phyloP scores from a whole-genome alignment of 1,284 basidiomycete genomes.

The Leccinum fuscescens region DNA sequence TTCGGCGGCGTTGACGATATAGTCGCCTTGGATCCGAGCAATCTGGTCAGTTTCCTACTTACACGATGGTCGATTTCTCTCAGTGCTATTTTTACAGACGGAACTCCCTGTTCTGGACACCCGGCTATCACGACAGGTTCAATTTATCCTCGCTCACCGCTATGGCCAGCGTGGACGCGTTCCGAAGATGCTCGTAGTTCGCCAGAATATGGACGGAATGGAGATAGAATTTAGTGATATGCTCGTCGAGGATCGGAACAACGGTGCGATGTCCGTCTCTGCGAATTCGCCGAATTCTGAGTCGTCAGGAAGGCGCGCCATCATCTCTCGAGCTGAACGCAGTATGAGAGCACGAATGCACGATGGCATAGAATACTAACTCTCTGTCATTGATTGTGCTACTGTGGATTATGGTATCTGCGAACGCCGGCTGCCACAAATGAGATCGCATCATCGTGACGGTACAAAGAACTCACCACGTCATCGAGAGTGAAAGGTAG shows the following conservation, averaged over 20 bases:
- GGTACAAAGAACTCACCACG: conserved; percentile 19
- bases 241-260: conserved; percentile 96
- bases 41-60: conserved; percentile 51
- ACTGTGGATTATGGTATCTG: conserved; percentile 48
- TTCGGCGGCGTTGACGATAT: conserved; percentile 84
- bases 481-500: conserved; percentile 19
- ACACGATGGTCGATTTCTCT: conserved; percentile 3
- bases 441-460: not conserved
- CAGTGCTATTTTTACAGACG: conserved; percentile 43
- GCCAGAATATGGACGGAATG: conserved; percentile 91
- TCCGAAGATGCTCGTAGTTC: conserved; percentile 74
- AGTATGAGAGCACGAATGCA: conserved; percentile 1
- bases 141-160: conserved; percentile 79
- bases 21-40: conserved; percentile 67
- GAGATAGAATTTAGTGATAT: conserved; percentile 98
- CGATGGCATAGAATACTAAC: conserved; percentile 28
- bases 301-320: conserved; percentile 47
- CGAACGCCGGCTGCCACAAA: conserved; percentile 45
- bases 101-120: conserved; percentile 75
- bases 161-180: conserved; percentile 60
- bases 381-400: conserved; percentile 57
- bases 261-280: conserved; percentile 78
- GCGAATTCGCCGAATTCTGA: conserved; percentile 37
- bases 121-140: conserved; percentile 79
- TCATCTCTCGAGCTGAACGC: conserved; percentile 56